These are phyloP conservation scores for Didymella glomerata DNA, from an alignment of 2,329 filamentous ascomycete species.

Conservation along the genomic window DNA sequence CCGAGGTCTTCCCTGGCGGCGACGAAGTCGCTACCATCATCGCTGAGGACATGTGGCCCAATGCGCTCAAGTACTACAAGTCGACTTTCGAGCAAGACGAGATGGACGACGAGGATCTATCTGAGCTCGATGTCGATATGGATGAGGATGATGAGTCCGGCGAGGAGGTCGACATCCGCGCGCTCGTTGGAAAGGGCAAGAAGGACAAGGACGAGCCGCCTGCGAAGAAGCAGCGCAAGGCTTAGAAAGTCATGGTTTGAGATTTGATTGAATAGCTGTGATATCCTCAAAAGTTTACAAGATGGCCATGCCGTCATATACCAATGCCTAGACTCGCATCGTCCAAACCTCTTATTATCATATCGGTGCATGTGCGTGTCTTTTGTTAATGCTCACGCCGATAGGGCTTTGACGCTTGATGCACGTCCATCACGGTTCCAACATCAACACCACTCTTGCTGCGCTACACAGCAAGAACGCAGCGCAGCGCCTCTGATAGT, in stretches of 20 bases:
- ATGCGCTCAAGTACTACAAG: constrained; percentile 86
- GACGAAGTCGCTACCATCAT: constrained; percentile 83
- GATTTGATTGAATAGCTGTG: neutral
- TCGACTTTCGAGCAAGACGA: constrained; percentile 68
- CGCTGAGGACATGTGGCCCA: constrained; percentile 87
- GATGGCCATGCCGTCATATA: constrained; percentile 3
- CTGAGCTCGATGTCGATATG: constrained; percentile 71
- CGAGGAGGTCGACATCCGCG: constrained; percentile 62
- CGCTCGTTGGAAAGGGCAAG: constrained; percentile 58
- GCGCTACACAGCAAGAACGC: neutral
- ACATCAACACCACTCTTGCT: neutral
- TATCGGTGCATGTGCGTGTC: neutral
- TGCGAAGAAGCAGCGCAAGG: constrained; percentile 55
- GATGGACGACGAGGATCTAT: constrained; percentile 71
- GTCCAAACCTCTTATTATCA: neutral
- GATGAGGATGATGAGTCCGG: constrained; percentile 62
- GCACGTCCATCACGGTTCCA: neutral
- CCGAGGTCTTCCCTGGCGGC: constrained; percentile 88
- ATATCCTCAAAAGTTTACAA: neutral
- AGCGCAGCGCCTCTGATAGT: neutral
- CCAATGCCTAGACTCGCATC: neutral
- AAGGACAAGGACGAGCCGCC: constrained; percentile 45
- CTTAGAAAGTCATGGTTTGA: constrained; percentile 22
- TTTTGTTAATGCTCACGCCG: neutral
- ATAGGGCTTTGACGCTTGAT: neutral